These are phyloP conservation scores for Linnemannia schmuckeri DNA, from an alignment of 192 early-diverging fungal genomes.

Conservation along the genomic window DNA sequence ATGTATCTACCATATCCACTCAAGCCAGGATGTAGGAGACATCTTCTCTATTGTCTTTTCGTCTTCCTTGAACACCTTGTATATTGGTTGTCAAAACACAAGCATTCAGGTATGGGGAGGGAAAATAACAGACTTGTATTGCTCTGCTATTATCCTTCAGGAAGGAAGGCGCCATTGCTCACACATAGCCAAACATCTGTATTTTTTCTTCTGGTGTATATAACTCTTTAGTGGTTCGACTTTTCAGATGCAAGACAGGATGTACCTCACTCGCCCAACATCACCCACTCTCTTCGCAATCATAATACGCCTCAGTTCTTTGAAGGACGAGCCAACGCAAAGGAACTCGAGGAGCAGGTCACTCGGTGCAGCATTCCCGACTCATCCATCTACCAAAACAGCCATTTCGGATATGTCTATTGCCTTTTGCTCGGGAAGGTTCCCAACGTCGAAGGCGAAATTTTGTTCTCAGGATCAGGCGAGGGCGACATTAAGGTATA, in stretches of 20 bases:
- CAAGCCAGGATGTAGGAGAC: conserved; percentile 79
- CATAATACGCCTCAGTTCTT: conserved; percentile 35
- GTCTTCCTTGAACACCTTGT: conserved; percentile 63
- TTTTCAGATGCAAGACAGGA: conserved; percentile 35
- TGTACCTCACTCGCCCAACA: conserved; percentile 41
- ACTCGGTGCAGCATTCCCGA: conserved; percentile 73
- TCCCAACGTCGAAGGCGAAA: conserved; percentile 65
- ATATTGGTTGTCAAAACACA: conserved; percentile 84
- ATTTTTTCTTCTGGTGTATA: neutral
- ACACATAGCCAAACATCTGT: neutral
- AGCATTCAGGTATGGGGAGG: conserved; percentile 72
- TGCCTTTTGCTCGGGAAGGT: conserved; percentile 66
- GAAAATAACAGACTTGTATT: neutral
- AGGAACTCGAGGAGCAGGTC: conserved; percentile 58
- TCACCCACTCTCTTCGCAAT: conserved; percentile 34
- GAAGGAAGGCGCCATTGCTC: neutral
- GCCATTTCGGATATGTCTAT: conserved; percentile 84
- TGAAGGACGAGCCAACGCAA: conserved; percentile 13
- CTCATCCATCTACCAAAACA: conserved; percentile 65
- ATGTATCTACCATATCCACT: conserved; percentile 73
- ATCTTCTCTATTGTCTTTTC: conserved; percentile 77
- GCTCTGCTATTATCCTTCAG: neutral
- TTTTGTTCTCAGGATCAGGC: conserved; percentile 73
- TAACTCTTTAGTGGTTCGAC: conserved; percentile 42
- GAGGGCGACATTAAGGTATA: conserved; percentile 75